These are phyloP conservation scores for Mortierella sp. DNA, from an alignment of 371 early-diverging fungal genomes.

Conservation along the genomic window DNA sequence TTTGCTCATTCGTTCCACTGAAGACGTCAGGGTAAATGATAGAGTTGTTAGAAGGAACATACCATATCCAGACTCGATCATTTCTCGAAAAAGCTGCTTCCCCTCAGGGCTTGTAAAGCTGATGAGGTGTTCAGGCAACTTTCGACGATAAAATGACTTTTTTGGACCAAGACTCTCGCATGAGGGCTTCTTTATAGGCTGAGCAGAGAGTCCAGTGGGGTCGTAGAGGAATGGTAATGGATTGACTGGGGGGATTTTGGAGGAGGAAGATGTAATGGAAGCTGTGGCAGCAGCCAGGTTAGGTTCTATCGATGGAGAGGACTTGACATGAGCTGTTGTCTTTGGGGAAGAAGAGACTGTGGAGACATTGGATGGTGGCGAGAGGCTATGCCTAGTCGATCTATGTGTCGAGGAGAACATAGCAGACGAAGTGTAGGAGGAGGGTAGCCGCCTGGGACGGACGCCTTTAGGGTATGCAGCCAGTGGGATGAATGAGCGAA, in stretches of 20 bases:
- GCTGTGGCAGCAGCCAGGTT: no score
- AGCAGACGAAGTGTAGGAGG: no score
- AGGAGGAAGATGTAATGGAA: no score
- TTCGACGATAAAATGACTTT: conserved; percentile 81
- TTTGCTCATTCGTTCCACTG: background rate
- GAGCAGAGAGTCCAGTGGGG: conserved; percentile 42
- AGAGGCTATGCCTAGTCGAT: no score
- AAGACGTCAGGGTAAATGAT: background rate
- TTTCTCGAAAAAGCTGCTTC: conserved; percentile 79
- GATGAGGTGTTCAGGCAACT: conserved; percentile 75
- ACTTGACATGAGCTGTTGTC: no score
- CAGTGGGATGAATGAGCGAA: no score
- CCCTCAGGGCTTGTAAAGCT: conserved; percentile 86
- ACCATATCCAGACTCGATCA: conserved; percentile 77
- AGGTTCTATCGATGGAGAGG: no score
- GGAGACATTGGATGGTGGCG: no score
- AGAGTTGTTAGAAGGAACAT: conserved; percentile 4
- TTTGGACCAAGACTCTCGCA: conserved; percentile 57
- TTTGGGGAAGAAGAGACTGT: no score
- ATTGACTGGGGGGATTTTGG: background rate
- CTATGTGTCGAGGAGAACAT: no score
- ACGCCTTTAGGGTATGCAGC: no score
- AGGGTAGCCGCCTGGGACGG: no score
- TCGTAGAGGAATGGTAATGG: conserved; percentile 44
- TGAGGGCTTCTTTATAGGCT: conserved; percentile 38